These are phyloP conservation scores for Starmerella geochares DNA, from an alignment of 805 yeast genomes.

Conservation along the genomic window DNA sequence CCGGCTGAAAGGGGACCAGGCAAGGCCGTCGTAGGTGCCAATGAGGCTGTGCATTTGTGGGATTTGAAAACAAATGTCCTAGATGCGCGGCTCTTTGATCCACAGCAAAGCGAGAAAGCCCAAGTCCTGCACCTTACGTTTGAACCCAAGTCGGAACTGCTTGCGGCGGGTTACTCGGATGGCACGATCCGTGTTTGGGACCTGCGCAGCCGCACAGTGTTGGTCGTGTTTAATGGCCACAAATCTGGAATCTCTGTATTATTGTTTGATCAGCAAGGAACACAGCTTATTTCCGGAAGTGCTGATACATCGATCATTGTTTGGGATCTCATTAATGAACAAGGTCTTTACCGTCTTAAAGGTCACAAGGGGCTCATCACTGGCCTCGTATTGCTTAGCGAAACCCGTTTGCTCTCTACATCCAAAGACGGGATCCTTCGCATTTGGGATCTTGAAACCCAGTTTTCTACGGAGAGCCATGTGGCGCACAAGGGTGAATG, in stretches of 20 bases:
- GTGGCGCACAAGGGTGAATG: conserved; percentile 89
- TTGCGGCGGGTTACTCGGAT: conserved; percentile 85
- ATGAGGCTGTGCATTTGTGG: conserved; percentile 82
- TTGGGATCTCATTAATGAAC: conserved; percentile 94
- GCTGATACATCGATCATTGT: conserved; percentile 72
- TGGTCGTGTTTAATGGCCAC: conserved; percentile 86
- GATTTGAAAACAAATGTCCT: conserved; percentile 83
- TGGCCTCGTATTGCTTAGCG: conserved; percentile 50
- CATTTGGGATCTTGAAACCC: conserved; percentile 83
- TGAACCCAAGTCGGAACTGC: conserved; percentile 51
- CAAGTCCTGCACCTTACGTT: conserved; percentile 53
- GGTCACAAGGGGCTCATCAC: conserved; percentile 88
- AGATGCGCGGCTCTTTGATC: conserved; percentile 36
- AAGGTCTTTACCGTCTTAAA: conserved; percentile 72
- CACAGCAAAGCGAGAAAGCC: conserved; percentile 43
- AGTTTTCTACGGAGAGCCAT: conserved; percentile 89
- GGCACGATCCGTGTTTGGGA: conserved; percentile 92
- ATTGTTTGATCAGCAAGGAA: conserved; percentile 68
- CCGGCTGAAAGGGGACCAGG: conserved; percentile 42
- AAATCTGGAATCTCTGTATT: conserved; percentile 63
- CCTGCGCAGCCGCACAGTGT: conserved; percentile 60
- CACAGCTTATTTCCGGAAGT: conserved; percentile 77
- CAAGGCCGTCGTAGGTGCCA: conserved; percentile 71
- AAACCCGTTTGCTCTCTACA: conserved; percentile 60
- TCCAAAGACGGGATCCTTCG: conserved; percentile 87